These are phyloP conservation scores for Lactarius indigo DNA, from an alignment of 768 basidiomycete species.

Conservation along the genomic window DNA sequence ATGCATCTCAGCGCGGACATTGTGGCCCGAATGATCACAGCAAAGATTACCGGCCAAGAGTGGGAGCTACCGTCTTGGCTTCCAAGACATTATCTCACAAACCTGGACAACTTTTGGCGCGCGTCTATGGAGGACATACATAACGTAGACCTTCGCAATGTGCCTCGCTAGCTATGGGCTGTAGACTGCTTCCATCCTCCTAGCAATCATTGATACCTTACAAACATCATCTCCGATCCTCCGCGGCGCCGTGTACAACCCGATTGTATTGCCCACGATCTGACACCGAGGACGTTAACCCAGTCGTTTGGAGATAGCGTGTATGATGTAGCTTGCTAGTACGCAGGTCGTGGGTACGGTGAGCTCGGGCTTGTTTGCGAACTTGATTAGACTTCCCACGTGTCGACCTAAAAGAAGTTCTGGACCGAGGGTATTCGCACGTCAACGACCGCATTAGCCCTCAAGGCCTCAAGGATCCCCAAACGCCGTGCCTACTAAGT, in stretches of 20 bases:
- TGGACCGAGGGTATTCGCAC: not conserved
- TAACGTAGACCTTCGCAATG: not conserved
- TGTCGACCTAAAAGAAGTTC: not conserved
- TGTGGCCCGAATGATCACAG: conserved; percentile 54
- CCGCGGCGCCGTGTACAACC: not conserved
- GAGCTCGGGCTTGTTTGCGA: not conserved
- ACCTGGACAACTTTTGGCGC: not conserved
- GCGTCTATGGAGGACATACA: not conserved
- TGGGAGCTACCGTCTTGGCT: conserved; percentile 64
- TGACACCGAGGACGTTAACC: not conserved
- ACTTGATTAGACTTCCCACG: not conserved
- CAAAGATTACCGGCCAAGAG: conserved; percentile 40
- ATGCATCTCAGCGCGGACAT: conserved; percentile 52
- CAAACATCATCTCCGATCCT: not conserved
- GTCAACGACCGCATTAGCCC: not conserved
- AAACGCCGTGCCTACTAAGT: not conserved
- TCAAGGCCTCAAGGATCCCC: not conserved
- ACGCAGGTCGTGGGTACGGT: not conserved
- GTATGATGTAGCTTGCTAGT: not conserved
- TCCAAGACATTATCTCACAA: conserved; percentile 41
- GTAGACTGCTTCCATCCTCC: not conserved
- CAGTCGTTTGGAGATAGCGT: not conserved
- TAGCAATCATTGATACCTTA: not conserved
- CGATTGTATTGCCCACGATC: not conserved
- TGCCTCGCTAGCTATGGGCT: not conserved